Evolutionary conservation across 2,329 filamentous ascomycete genomes (phyloP), one percentile per base, ranked within the genome.

Genomic region (Ophiostoma piceae): DNA sequence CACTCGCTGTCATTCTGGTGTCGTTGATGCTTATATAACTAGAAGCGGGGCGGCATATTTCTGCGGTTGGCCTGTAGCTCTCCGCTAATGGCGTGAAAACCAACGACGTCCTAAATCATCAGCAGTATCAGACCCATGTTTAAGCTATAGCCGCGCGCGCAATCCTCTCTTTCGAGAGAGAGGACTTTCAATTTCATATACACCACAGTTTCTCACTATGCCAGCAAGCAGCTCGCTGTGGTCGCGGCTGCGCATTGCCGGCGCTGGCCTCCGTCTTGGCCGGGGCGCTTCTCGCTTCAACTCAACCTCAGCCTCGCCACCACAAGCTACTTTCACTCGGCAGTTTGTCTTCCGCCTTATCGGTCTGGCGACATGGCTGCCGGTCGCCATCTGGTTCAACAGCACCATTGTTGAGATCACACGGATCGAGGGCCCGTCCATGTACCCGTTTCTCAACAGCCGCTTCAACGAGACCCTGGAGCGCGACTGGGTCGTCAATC

Each of bases 401-500:
- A 80, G 84, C 43, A 82, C 88, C 74, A 83, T 90, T 51, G 85
- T 84, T 29, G 85, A 88, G 73, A 72, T 88, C 64, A 84, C 84
- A 3, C 79, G 80, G 71, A 85, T 91, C 71, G 82, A 82, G 47
- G 88, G 88, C 1, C 78, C 82, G 26, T 92, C 90, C 26, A 95
- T 95, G 92, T 90, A 90, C 69, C 92, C 92, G 1, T 90, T 88
- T 72, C 81, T 94, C 69, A 94, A 94, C 75, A 82, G 87, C 71
- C 85, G 88, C 68, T 88, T 83, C 75, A 82, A 89, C 76, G 82
- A 84, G 75, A 87, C 82, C 71, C 80, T 81, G 72, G 77, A 78
- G 51, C 78, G 82, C 67, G 88, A 90, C 72, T 71, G 85, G n/a
- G 84, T 87, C 41, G 77, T 88, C 73, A 86, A 84, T 69, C 84